Evolutionary conservation across 2,329 filamentous ascomycete species (phyloP).

Genomic region (Talaromyces rugulosus): DNA sequence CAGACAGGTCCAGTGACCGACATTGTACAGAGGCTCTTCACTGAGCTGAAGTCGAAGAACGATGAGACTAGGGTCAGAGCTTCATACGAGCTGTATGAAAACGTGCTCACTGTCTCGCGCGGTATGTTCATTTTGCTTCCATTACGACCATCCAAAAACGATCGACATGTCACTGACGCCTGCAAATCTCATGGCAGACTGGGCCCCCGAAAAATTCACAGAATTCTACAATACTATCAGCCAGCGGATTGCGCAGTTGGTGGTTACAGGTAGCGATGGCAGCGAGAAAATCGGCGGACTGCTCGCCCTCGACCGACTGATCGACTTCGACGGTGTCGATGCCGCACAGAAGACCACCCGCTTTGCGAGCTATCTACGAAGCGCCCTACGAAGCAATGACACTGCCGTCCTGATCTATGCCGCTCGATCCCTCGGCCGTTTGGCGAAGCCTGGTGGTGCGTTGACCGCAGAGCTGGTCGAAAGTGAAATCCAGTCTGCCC

Average conservation of each 20-base stretch:
- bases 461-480: constrained; percentile 94
- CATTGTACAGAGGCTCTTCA: constrained; percentile 52
- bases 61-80: constrained; percentile 47
- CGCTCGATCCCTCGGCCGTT: constrained; percentile 79
- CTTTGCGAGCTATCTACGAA: constrained; percentile 86
- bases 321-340: constrained; percentile 96
- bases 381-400: constrained; percentile 84
- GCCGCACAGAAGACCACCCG: constrained; percentile 88
- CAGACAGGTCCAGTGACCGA: constrained; percentile 45
- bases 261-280: constrained; percentile 80
- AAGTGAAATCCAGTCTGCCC: constrained; percentile 89
- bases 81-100: constrained; percentile 45
- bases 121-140: constrained; percentile 26
- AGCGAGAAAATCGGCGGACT: constrained; percentile 88
- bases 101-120: constrained; percentile 43
- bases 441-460: constrained; percentile 88
- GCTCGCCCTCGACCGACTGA: constrained; percentile 83
- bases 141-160: constrained; percentile 1
- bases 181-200: constrained; percentile 51
- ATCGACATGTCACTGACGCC: neutral
- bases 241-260: constrained; percentile 64
- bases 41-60: constrained; percentile 55
- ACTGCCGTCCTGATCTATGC: constrained; percentile 86
- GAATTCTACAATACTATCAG: constrained; percentile 66
- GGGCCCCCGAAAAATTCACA: constrained; percentile 73